Evolutionary conservation across 257 asterid genomes (phyloP).

Genomic region (Primulina eburnea): DNA sequence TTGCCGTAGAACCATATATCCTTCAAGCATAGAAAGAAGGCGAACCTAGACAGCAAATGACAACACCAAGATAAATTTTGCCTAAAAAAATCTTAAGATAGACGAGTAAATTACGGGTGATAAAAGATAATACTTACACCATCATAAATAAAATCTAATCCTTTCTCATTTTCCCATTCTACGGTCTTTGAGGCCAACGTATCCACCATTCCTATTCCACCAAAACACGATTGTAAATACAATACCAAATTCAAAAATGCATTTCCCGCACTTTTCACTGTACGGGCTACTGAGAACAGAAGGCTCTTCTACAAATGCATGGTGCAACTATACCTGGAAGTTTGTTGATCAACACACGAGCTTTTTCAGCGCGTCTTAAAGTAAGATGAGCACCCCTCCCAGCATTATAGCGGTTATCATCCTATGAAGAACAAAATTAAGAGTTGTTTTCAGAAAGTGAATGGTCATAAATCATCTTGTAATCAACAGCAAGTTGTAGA

Average conservation of each 20-base stretch:
- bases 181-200: slow-evolving; percentile 70
- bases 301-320: slow-evolving; percentile 7
- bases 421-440: slow-evolving; percentile 40
- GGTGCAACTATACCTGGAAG: slow-evolving; percentile 68
- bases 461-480: slow-evolving; percentile 12
- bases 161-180: slow-evolving; percentile 90
- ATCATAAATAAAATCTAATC: slow-evolving; percentile 71
- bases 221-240: slow-evolving; percentile 8
- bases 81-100: background rate
- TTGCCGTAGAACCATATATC: slow-evolving; percentile 60
- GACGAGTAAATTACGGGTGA: slow-evolving; percentile 2
- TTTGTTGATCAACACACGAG: slow-evolving; percentile 82
- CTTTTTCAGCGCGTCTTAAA: slow-evolving; percentile 96
- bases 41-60: slow-evolving; percentile 51
- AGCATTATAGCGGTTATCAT: slow-evolving; percentile 93
- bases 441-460: slow-evolving; percentile 24
- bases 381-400: slow-evolving; percentile 97
- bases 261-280: background rate
- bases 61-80: slow-evolving; percentile 6
- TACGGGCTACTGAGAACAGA: background rate
- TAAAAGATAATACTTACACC: slow-evolving; percentile 55
- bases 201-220: slow-evolving; percentile 78
- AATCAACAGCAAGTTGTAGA: slow-evolving; percentile 16
- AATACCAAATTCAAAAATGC: slow-evolving; percentile 8
- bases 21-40: slow-evolving; percentile 85